Conservation (phyloP, 2,329 filamentous ascomycete species). For the Colletotrichum destructivum region DNA sequence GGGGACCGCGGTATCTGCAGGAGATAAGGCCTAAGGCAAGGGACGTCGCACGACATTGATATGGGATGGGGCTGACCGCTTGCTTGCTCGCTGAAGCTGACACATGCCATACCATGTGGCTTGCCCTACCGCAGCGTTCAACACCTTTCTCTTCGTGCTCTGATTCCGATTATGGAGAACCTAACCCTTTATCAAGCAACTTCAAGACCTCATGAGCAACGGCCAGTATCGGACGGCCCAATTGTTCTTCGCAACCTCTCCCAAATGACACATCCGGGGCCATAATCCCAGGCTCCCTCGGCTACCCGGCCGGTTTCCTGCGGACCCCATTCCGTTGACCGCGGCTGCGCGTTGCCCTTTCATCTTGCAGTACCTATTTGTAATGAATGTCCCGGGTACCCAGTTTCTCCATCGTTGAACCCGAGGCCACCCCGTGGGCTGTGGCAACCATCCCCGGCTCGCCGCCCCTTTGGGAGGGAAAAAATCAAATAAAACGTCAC, state of each 20-base stretch:
- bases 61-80: not conserved
- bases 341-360: slow-evolving; percentile 8
- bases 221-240: not conserved
- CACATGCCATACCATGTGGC: slow-evolving; percentile 20
- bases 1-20: slow-evolving; percentile 10
- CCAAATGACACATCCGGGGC: not conserved
- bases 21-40: slow-evolving; percentile 13
- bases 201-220: slow-evolving; percentile 18
- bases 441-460: not conserved
- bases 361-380: slow-evolving; percentile 38
- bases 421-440: slow-evolving; percentile 3
- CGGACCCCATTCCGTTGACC: not conserved
- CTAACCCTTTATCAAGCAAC: not conserved
- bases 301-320: not conserved
- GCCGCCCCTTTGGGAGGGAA: not conserved
- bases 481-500: not conserved
- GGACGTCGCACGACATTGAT: slow-evolving; percentile 16
- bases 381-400: slow-evolving; percentile 35
- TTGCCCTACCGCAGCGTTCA: not conserved
- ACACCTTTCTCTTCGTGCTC: not conserved
- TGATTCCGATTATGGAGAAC: slow-evolving; percentile 20
- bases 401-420: slow-evolving; percentile 34
- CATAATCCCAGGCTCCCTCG: not conserved
- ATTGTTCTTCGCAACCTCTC: not conserved
- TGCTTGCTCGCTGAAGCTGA: not conserved